Evolutionary conservation across 495 filamentous ascomycete genomes (phyloP).

Genomic region (Elaphomyces granulatus): DNA sequence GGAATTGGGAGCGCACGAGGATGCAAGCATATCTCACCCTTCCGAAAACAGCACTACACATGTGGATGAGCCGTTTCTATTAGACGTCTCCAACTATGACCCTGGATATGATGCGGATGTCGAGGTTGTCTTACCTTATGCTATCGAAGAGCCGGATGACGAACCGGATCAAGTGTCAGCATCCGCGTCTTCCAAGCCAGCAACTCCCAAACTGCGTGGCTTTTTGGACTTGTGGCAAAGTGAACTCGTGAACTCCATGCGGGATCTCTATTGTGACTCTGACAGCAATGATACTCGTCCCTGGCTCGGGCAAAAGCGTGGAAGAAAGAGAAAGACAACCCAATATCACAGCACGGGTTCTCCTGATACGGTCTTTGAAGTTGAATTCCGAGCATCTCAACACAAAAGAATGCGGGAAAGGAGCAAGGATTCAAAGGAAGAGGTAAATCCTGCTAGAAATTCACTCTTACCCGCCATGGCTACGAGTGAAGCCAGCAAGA

Average conservation of each 20-base stretch:
- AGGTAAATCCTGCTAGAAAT: too few species aligned
- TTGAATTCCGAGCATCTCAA: constrained; percentile 1
- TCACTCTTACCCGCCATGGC: too few species aligned
- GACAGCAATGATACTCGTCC: constrained; percentile 5
- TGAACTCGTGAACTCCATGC: constrained; percentile 21
- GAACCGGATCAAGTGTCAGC: constrained; percentile 8
- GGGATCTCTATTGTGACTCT: constrained; percentile 16
- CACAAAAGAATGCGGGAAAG: constrained; percentile 17
- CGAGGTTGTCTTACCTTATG: constrained; percentile 25
- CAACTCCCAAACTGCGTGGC: constrained; percentile 3
- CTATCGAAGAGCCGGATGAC: constrained; percentile 31
- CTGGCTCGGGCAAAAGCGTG: constrained; percentile 10
- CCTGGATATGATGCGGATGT: constrained; percentile 4
- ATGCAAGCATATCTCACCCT: too few species aligned
- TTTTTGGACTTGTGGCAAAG: constrained; percentile 15
- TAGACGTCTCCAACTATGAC: neutral
- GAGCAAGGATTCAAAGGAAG: constrained; percentile 9
- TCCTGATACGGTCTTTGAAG: neutral
- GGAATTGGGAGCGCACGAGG: too few species aligned
- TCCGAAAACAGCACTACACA: neutral
- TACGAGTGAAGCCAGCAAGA: too few species aligned
- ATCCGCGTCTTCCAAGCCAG: constrained; percentile 2
- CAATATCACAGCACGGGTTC: neutral
- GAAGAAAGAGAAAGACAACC: constrained; percentile 27
- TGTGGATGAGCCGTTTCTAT: neutral